A percentile compares a stretch with the other conserved stretches of the same genome.
phyloP scores from a whole-genome alignment of 305 asterid species.

The Solanum hybrid region DNA sequence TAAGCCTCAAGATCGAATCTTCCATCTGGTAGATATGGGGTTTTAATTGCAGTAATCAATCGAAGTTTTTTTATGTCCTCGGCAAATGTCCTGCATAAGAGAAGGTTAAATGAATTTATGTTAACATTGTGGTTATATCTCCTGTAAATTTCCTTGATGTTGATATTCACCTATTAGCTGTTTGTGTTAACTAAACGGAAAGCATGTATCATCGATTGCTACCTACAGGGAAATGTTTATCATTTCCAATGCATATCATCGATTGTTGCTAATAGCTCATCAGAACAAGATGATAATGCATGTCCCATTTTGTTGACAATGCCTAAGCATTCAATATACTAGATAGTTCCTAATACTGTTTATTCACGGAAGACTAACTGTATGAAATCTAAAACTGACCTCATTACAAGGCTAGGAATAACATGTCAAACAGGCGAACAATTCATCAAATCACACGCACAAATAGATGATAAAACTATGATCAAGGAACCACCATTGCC shows the following conservation, averaged over 20 bases:
- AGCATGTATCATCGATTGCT: not conserved
- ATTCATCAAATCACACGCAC: not conserved
- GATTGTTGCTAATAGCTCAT: not conserved
- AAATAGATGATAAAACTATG: not conserved
- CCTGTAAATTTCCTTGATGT: not conserved
- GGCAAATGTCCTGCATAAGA: slow-evolving; percentile 60
- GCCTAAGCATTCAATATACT: not conserved
- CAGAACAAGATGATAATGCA: not conserved
- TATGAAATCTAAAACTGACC: not conserved
- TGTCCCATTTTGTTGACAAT: not conserved
- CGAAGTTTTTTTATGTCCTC: slow-evolving; percentile 74
- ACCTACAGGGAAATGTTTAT: not conserved
- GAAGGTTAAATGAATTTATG: slow-evolving; percentile 2
- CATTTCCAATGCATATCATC: not conserved
- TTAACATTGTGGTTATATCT: not conserved
- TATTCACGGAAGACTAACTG: not conserved
- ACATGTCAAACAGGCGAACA: not conserved
- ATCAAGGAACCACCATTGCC: not conserved
- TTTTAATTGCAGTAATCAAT: slow-evolving; percentile 87
- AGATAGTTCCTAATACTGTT: not conserved
- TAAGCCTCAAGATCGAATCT: slow-evolving; percentile 93
- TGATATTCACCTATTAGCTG: not conserved
- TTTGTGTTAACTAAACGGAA: not conserved
- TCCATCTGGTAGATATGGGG: slow-evolving; percentile 95
- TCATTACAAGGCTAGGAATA: not conserved